These are phyloP conservation scores for Teratosphaeria viscida DNA, from an alignment of 2,329 filamentous ascomycete species.

Conservation along the genomic window DNA sequence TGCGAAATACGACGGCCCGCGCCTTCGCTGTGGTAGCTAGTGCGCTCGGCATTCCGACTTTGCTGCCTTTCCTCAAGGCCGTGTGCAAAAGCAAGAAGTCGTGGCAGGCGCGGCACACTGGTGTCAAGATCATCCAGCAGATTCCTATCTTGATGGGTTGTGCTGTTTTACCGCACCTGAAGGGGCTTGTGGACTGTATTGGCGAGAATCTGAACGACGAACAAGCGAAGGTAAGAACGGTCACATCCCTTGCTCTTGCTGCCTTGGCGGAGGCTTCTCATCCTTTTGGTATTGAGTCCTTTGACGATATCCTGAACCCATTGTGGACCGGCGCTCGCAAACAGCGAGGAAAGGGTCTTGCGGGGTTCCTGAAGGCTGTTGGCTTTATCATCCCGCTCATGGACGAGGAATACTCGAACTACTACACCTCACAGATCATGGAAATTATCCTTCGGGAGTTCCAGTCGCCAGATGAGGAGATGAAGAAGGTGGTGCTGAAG, in stretches of 20 bases:
- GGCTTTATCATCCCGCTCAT: constrained; percentile 97
- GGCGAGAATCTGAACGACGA: constrained; percentile 93
- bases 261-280: constrained; percentile 92
- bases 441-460: constrained; percentile 95
- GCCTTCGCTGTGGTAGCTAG: constrained; percentile 96
- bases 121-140: constrained; percentile 98
- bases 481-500: constrained; percentile 99
- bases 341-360: constrained; percentile 90
- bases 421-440: constrained; percentile 98
- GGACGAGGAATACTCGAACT: constrained; percentile 99
- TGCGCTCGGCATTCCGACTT: constrained; percentile 85
- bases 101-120: constrained; percentile 95
- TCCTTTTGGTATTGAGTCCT: constrained; percentile 97
- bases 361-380: constrained; percentile 92
- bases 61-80: constrained; percentile 87
- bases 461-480: constrained; percentile 93
- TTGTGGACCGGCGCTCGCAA: constrained; percentile 94
- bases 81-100: constrained; percentile 98
- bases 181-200: constrained; percentile 93
- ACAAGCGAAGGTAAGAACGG: constrained; percentile 93
- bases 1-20: constrained; percentile 91
- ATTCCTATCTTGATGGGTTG: constrained; percentile 99
- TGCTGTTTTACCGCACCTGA: constrained; percentile 87
- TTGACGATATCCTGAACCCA: constrained; percentile 93
- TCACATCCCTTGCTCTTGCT: constrained; percentile 88